These are phyloP conservation scores for Fereydounia khargensis DNA, from an alignment of 1,284 basidiomycete species.

Conservation along the genomic window DNA sequence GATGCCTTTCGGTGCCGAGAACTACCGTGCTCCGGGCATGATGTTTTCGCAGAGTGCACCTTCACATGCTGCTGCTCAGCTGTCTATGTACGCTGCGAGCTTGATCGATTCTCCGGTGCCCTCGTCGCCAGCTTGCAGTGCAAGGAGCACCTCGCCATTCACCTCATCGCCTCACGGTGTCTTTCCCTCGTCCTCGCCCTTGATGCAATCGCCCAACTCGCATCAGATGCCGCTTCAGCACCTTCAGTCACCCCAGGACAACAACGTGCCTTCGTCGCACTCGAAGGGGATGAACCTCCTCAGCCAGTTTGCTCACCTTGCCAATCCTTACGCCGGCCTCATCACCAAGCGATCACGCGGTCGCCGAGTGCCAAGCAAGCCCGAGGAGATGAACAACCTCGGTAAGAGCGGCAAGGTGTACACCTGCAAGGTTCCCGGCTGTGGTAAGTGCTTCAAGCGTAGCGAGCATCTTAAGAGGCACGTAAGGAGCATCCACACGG, in stretches of 20 bases:
- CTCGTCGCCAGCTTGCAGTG: conserved; percentile 25
- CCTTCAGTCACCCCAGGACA: conserved; percentile 15
- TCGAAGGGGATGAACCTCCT: conserved; percentile 32
- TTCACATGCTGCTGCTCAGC: conserved; percentile 1
- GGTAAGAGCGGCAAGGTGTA: conserved; percentile 54
- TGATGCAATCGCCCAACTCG: conserved; percentile 16
- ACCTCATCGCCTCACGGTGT: too few relatives aligned
- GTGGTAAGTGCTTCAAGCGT: conserved; percentile 53
- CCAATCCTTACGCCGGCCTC: conserved; percentile 41
- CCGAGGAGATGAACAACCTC: conserved; percentile 50
- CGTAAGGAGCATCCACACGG: conserved; percentile 51
- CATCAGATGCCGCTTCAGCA: conserved; percentile 24
- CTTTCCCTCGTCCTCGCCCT: conserved; percentile 21
- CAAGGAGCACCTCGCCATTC: conserved; percentile 26
- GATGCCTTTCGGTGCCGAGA: too few relatives aligned
- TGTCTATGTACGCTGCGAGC: conserved; percentile 12
- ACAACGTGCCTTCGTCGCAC: too few relatives aligned
- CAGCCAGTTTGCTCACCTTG: conserved; percentile 24
- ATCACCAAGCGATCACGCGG: conserved; percentile 52
- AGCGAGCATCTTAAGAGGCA: conserved; percentile 53
- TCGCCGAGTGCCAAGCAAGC: conserved; percentile 49
- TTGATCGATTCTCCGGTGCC: conserved; percentile 13
- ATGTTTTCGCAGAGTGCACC: conserved; percentile 30
- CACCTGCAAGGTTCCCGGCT: conserved; percentile 52
- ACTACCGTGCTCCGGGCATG: conserved; percentile 7